Percentiles rank a stretch among this genome's conserved stretches.
These are phyloP conservation scores for Aspergillus amoenus DNA, from an alignment of 2,329 filamentous ascomycete species.

Conservation along the genomic window DNA sequence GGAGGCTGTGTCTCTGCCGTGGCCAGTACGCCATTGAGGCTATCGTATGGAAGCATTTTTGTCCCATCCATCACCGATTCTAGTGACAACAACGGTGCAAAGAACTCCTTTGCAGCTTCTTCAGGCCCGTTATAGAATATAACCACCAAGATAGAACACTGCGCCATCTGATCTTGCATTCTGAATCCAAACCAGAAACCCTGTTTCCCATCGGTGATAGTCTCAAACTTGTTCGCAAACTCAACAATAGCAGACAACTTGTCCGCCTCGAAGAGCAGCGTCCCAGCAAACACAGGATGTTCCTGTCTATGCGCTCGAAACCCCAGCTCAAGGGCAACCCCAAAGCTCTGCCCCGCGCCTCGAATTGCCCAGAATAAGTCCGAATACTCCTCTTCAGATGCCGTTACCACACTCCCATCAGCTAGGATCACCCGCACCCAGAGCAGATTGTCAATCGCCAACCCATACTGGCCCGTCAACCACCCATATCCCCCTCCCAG, in stretches of 20 bases:
- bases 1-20: background rate
- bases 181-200: constrained; percentile 12
- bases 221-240: constrained; percentile 10
- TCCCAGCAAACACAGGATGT: constrained; percentile 34
- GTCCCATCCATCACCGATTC: background rate
- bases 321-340: constrained; percentile 44
- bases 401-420: constrained; percentile 33
- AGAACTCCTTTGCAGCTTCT: background rate
- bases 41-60: constrained; percentile 12
- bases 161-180: background rate
- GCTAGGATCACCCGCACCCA: constrained; percentile 38
- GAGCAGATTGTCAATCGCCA: constrained; percentile 52
- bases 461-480: constrained; percentile 53
- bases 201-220: constrained; percentile 1
- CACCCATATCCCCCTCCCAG: constrained; percentile 59
- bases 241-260: constrained; percentile 23
- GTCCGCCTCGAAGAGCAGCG: constrained; percentile 24
- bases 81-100: constrained; percentile 1
- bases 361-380: constrained; percentile 51
- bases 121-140: constrained; percentile 15
- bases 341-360: constrained; percentile 45
- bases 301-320: constrained; percentile 35
- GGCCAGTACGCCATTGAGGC: constrained; percentile 6
- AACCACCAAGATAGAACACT: background rate
- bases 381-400: constrained; percentile 42